phyloP scores from a whole-genome alignment of 805 yeast species.

The Myxozyma sirexii region DNA sequence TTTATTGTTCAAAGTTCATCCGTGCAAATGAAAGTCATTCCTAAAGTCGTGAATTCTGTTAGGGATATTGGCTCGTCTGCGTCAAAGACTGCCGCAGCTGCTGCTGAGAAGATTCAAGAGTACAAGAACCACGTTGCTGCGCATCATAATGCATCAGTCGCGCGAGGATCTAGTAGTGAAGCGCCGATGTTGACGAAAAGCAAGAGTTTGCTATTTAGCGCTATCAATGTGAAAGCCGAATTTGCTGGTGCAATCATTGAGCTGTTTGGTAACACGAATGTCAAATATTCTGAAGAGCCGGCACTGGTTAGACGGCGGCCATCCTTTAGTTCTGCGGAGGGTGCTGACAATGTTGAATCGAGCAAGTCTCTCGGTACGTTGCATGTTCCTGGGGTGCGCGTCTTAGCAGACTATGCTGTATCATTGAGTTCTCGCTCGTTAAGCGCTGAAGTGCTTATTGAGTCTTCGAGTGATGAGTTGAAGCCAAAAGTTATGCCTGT shows the following conservation, averaged over 20 bases:
- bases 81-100: conserved; percentile 3
- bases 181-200: background rate
- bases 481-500: conserved; percentile 80
- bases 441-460: conserved; percentile 58
- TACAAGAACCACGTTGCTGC: conserved; percentile 24
- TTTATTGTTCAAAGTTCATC: conserved; percentile 16
- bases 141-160: conserved; percentile 13
- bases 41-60: conserved; percentile 18
- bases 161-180: conserved; percentile 1
- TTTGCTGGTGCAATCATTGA: conserved; percentile 32
- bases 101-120: conserved; percentile 16
- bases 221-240: conserved; percentile 16
- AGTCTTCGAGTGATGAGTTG: conserved; percentile 71
- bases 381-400: conserved; percentile 34
- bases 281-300: conserved; percentile 29
- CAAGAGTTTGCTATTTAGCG: conserved; percentile 5
- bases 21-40: conserved; percentile 15
- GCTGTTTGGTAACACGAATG: conserved; percentile 25
- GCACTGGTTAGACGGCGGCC: background rate
- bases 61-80: conserved; percentile 12
- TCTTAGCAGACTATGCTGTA: conserved; percentile 25
- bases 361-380: conserved; percentile 27
- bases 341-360: background rate
- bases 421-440: conserved; percentile 44
- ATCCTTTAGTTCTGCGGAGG: background rate